Evolutionary conservation across 1,284 basidiomycete genomes (phyloP), one percentile per base, ranked within the genome.

Genomic region (Pulveroboletus sp.): DNA sequence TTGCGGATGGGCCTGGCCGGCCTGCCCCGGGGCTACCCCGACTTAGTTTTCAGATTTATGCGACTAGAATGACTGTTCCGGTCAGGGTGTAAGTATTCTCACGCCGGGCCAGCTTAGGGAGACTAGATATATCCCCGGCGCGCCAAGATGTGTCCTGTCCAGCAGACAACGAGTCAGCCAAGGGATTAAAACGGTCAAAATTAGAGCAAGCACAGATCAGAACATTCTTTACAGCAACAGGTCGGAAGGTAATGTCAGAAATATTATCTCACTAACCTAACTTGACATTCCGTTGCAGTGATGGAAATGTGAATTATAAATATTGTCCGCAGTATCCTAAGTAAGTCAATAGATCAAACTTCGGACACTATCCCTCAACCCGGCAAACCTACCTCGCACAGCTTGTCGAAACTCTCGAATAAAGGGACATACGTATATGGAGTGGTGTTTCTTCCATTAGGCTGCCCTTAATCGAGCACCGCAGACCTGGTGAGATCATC

Each of bases 301-400:
- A 98, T 71, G 96, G 95, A 32, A 97, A 95, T 24, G 87, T 98
- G 70, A 96, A 98, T 78, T 98, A 98, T 74, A 94, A 96, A 74
- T 93, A 92, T 3, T 66, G 64, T 69, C 46, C 64, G 64, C 53
- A 65, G 65, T 5, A 69, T 69, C 39, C 55, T 68, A 13, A 65
- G 26, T 26, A 26, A 26, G 56, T 43, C 64, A 68, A 67, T 68
- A 64, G 49, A 26, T 48, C 42, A 24, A 16, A 47, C 33, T 42
- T 46, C 37, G 32, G 21, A 48, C 40, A 21, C 33, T 21, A 41
- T 16, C 12, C 26, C 39, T 50, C 16, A 4, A 37, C 13, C 37
- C 19, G 44, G 60, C 36, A 36, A 32, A 45, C 47, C 40, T 50
- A 36, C 29, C 2, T 21, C 21, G 21, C 21, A 21, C 21, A 21